Evolutionary conservation across 2,329 filamentous ascomycete genomes (phyloP), one percentile per base, ranked within the genome.

Genomic region (Thelonectria blattea): DNA sequence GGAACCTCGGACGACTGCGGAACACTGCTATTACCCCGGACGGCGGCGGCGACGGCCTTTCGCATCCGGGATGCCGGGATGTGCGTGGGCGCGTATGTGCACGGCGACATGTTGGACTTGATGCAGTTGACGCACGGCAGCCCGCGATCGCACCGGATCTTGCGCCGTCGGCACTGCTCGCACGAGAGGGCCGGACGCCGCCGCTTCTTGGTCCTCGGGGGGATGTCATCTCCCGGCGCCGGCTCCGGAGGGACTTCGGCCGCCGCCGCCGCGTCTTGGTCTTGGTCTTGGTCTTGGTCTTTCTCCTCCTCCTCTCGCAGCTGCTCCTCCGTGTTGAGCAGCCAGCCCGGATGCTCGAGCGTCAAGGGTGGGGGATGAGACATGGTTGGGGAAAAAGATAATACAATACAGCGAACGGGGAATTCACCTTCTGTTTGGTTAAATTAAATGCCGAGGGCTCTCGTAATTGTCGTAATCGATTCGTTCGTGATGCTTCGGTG

Each of bases 111-210:
- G 64, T 81, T 81, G 20, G 84, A 83, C 63, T 82, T 81, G n/a
- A 82, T 60, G 67, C 87, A 89, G 59, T 87, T 85, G 60, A 77
- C 80, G 67, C 87, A 89, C 1, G 87, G 87, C 7, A 75, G 72
- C 60, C 82, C 81, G 50, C 84, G 82, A 68, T 89, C 83, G 68
- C 87, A 89, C 48, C 81, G 80, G 60, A 89, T 83, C 72, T 89
- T 90, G 42, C 85, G 83, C 56, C 75, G 80, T 45, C 86, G 79
- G 67, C 87, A 89, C 43, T 85, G 77, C 64, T 80, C 75, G 69
- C 85, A 88, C 1, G 85, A 85, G 32, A 81, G 72, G 3, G 79
- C 73, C 34, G 76, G 78, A 17, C 76, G 72, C 52, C 76, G 73
- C 10, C 77, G 71, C 59, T 78, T 78, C 74, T 77, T 78, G 48